Evolutionary conservation across 345 rosid genomes (phyloP), one percentile per base, ranked within the genome.

Genomic region (Cardamine occulta): DNA sequence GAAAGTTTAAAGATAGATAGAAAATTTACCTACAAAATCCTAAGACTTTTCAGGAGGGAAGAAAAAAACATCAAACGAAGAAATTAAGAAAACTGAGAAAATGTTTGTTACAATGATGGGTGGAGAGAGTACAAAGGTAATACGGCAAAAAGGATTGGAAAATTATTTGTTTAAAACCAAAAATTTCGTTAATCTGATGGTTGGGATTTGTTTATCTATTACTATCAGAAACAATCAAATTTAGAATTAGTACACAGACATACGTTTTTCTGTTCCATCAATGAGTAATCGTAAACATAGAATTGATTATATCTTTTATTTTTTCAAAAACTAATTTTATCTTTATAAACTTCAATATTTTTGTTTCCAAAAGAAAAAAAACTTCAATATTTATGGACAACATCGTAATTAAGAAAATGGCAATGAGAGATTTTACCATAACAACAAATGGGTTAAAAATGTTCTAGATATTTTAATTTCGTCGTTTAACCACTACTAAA

Each of bases 151-250:
- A 74, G 73, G 76, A 47, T 42, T 12, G 64, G 40, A 59, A 63
- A 34, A 70, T 42, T 66, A 63, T 59, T 31, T 74, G 75, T 68
- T 76, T 74, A 52, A 21, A 73, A 76, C 82, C 85, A 78, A 70
- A 35, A 52, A 9, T 83, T 69, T 54, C 79, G 84, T 77, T 74
- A n/a, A 80, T 74, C 82, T 75, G 60, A 75, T 72, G 88, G 88
- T 67, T 59, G 19, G n/a, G 45, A 68, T 44, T 34, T 53, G 51
- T 40, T 56, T 28, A 11, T 72, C 79, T 72, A 56, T 42, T 63
- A 78, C 61, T 35, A 32, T 80, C 73, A 75, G 45, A 75, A 68
- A 51, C 54, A 9, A 81, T 80, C 78, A 78, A 49, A 72, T 78
- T 82, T 71, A 71, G 59, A 26, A 59, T 28, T 56, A 23, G 48